Base-by-base conservation (phyloP, 2,329 filamentous ascomycete genomes). In the Aschersonia sp. region DNA sequence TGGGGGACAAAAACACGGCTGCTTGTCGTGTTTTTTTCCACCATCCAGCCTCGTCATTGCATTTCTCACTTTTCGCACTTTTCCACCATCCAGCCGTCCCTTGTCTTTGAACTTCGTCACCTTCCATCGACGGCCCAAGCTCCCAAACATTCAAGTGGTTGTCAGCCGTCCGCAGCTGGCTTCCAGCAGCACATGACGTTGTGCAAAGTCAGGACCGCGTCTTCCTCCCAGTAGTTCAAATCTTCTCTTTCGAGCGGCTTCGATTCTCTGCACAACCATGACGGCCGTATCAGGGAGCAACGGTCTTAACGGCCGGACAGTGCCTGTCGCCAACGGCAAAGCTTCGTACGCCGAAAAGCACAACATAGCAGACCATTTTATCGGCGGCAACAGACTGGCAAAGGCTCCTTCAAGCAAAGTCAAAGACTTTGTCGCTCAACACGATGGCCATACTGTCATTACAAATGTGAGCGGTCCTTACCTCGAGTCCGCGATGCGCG, bases 391-490 rank as follows among this genome's bases (percentile, higher is more conserved):
- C 72, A 79, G 81, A 63, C 70, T 98, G 54, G 81, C 80, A 54
- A 84, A 84, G 63, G 92, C 92, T 46, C 70, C 85, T 43, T 78
- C 88, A 39, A 84, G 89, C 65, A 84, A 82, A 61, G 87, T 98
- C 53, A 97, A 95, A 76, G 90, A 98, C 68, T 98, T 97, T 70
- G 90, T 98, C 44, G 79, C 85, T 46, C 74, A 77, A 51, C 76
- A 94, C 67, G 86, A 89, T 61, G 92, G 92, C 52, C 92, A 98
- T 75, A 97, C 92, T 22, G 90, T 97, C 66, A 98, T 98, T 63
- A 95, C 87, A 61, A 97, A 89, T 65, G 92, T 97, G 68, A 75
- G 87, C 67, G 43, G 8, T 3, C 22, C 22, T 22, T 22, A 3
- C 22, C 22, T 22, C 22, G 22, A 22, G 22, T 22, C 22, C 22